Evolutionary conservation across 2,329 filamentous ascomycete genomes (phyloP), one percentile per base, ranked within the genome.

Genomic region (Neophaeococcomyces aloes): DNA sequence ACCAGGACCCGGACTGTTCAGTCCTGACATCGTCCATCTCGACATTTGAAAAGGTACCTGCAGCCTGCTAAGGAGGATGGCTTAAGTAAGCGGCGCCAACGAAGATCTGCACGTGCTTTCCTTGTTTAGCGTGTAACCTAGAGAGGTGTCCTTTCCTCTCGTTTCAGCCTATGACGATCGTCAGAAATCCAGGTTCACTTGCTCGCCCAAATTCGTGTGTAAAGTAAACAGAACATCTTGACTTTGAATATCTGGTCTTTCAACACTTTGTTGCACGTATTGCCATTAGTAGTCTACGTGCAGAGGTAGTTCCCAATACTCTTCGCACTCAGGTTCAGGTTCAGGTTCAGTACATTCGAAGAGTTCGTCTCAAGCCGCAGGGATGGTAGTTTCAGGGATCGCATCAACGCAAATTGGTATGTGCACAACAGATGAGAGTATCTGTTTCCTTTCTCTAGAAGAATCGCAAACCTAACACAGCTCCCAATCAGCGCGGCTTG

Each of bases 341-440:
- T 27, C 23, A 27, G 10, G 5, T 6, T 27, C 23, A 5, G 10
- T 10, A 27, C 23, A 27, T 5, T 27, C 10, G 23, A 27, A 27
- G 10, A 10, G 23, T 27, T 27, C 23, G 23, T 6, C 10, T 6
- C 5, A 10, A 5, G 10, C 10, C 10, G 23, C 23, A 5, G 27
- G 35, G n/a, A 42, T 42, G 39, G 39, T 42, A 10, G 39, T 42
- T n/a, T 42, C 39, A 42, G 39, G 39, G 23, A 42, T 42, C 6
- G 39, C 39, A 8, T 42, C 39, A 7, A 42, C 39, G 8, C 39
- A 42, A 27, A 42, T 42, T 14, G 39, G 39, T 42, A 42, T 13
- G 29, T 30, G 7, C 8, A 17, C 17, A 30, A 23, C 18, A 29
- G 8, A 6, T 10, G 23, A 27, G 23, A 27, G n/a, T n/a, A n/a